Evolutionary conservation across 768 basidiomycete species (phyloP), one percentile per base, ranked within the genome.

Genomic region (Termitomyces titanicus): DNA sequence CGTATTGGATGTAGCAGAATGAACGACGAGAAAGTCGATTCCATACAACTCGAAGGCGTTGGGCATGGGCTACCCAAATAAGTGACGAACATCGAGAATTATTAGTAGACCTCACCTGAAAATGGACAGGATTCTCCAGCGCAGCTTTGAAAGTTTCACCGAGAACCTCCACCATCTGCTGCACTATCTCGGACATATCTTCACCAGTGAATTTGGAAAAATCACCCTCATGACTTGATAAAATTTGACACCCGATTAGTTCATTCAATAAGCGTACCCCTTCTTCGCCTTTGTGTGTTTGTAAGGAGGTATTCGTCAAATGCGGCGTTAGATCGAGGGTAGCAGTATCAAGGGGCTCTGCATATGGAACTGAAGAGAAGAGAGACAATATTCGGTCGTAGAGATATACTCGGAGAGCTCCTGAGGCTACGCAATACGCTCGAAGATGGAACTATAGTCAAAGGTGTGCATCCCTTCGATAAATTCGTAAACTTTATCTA

Each of bases 11-110:
- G 51, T 46, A 52, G 47, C 59, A 59, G 47, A 62, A 64, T 81
- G 80, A 50, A 78, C 79, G 55, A 98, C 79, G 13, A 98, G 75
- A 56, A 99, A 89, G 68, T 99, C 97, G n/a, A 90, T 80, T 0
- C 97, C 97, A 64, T 87, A 98, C 15, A 98, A 80, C 67, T 98
- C 96, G 65, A 98, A 98, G 0, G 91, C 92, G 66, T 98, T 98
- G 1, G 91, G 86, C 20, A 94, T 68, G 1, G 89, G 80, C 91
- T 97, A 24, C 22, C 40, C 18, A 12, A 17, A 40, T 62, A 4
- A 61, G 54, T 46, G 4, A 40, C 25, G 39, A 53, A n/a, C 13
- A 34, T 43, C 9, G n/a, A 55, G 12, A 35, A n/a, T 27, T 3
- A 53, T 22, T 6, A 17, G 11, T 39, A 29, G 10, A 38, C 61